phyloP scores from a whole-genome alignment of 768 basidiomycete species.

The Amanita thiersii region DNA sequence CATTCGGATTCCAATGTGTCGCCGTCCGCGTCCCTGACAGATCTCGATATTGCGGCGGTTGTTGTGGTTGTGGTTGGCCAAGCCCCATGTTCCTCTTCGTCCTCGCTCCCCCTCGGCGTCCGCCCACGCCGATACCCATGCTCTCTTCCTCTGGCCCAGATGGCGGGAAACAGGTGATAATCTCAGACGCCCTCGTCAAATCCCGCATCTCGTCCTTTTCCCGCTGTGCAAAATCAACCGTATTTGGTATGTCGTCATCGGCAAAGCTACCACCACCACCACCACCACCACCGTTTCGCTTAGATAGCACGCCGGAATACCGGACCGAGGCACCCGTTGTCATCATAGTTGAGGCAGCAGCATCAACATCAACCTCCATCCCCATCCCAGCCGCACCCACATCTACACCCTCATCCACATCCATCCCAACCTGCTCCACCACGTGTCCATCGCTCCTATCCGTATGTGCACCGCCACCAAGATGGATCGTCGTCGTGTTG shows the following conservation, averaged over 20 bases:
- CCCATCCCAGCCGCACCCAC: neutral
- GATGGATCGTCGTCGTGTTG: neutral
- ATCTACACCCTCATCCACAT: constrained; percentile 16
- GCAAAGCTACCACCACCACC: too few relatives aligned
- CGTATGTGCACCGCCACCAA: constrained; percentile 27
- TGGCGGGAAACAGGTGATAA: constrained; percentile 40
- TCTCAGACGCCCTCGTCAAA: constrained; percentile 76
- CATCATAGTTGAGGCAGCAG: too few relatives aligned
- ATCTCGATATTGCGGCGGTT: neutral
- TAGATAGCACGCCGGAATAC: too few relatives aligned
- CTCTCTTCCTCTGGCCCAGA: constrained; percentile 5
- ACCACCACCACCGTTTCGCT: too few relatives aligned
- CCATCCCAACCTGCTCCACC: constrained; percentile 21
- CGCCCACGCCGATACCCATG: neutral
- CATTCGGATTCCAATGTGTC: constrained; percentile 42
- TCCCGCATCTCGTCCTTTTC: constrained; percentile 90
- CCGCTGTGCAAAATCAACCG: constrained; percentile 73
- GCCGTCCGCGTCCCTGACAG: constrained; percentile 21
- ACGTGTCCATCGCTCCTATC: constrained; percentile 32
- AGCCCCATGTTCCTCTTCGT: too few relatives aligned
- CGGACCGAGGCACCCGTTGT: too few relatives aligned
- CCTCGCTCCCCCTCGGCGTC: neutral
- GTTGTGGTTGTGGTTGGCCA: too few relatives aligned
- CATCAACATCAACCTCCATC: constrained; percentile 15
- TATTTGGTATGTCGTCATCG: constrained; percentile 31